Base-by-base conservation (phyloP, 495 filamentous ascomycete genomes). In the Xylaria telfairii region DNA sequence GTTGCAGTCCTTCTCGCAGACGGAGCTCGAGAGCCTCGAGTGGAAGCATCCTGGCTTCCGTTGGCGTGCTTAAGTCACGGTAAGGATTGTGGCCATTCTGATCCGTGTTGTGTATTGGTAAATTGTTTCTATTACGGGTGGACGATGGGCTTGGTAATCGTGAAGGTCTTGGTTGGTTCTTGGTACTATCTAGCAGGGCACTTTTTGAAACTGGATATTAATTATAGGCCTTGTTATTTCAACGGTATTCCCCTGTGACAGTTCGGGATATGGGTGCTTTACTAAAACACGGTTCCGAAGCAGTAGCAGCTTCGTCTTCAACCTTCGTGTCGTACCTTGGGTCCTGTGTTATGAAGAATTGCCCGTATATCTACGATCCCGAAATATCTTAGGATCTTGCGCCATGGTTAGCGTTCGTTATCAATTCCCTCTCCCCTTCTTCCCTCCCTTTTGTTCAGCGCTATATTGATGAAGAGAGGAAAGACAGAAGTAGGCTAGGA, bases 1-100 rank as follows among this genome's bases (percentile, higher is more conserved):
- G 68, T 71, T 93, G 71, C 82, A 81, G 2, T 89, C 87, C 0
- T 68, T 91, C 77, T 84, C 83, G 37, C 77, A 83, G 76, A 71
- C 80, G 71, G 79, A 91, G 81, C 80, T 92, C 17, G 85, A 91
- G 78, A 88, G 91, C 74, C 73, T 93, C 32, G 92, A 93, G 73
- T 94, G 90, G 90, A 85, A 83, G 69, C 90, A 94, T 75, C 92
- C 92, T 8, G 88, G 80, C n/a, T 93, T 91, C 78, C 85, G 82
- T 73, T 90, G 84, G 90, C 84, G 79, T 75, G 86, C 83, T 70
- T 90, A 76, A 59, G 51, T 17, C 13, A 28, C 24, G 19, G n/a
- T 3, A 44, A 9, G 49, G n/a, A 8, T 10, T 21, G 19, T 7
- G 4, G 0, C 19, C 32, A 3, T 51, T 39, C 12, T n/a, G 21